These are phyloP conservation scores for Cercospora sojina DNA, from an alignment of 2,329 filamentous ascomycete species.

Conservation along the genomic window DNA sequence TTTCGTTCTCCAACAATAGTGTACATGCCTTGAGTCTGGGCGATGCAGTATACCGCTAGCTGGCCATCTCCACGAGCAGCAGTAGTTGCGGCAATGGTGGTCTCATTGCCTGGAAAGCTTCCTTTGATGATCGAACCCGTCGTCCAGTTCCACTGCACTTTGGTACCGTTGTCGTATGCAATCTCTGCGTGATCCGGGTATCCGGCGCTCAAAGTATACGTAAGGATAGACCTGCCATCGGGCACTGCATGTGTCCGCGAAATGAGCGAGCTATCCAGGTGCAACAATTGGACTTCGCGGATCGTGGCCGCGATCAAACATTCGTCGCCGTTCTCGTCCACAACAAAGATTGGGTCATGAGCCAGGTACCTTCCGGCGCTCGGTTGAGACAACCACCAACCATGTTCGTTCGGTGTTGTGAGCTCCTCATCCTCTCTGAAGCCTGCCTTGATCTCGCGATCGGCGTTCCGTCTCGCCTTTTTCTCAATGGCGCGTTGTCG, in stretches of 20 bases:
- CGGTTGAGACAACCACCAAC: slow-evolving; percentile 52
- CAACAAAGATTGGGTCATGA: slow-evolving; percentile 57
- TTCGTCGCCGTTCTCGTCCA: slow-evolving; percentile 42
- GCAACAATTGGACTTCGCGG: slow-evolving; percentile 49
- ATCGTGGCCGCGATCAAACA: slow-evolving; percentile 35
- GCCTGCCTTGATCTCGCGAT: slow-evolving; percentile 17
- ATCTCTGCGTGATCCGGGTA: slow-evolving; percentile 56
- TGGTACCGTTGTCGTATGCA: slow-evolving; percentile 48
- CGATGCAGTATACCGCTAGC: slow-evolving; percentile 23
- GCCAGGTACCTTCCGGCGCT: slow-evolving; percentile 57
- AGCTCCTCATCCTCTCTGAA: slow-evolving; percentile 18
- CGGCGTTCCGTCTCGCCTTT: slow-evolving; percentile 25
- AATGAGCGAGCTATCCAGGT: slow-evolving; percentile 75
- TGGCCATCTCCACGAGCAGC: slow-evolving; percentile 14
- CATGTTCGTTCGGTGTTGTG: slow-evolving; percentile 22
- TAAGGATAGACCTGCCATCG: slow-evolving; percentile 49
- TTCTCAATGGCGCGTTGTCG: slow-evolving; percentile 27
- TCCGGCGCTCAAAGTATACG: slow-evolving; percentile 53
- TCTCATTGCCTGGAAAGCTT: slow-evolving; percentile 25
- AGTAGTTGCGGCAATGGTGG: slow-evolving; percentile 22
- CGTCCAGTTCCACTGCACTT: slow-evolving; percentile 59
- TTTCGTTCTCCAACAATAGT: slow-evolving; percentile 41
- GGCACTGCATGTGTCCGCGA: slow-evolving; percentile 66
- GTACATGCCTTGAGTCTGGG: slow-evolving; percentile 16
- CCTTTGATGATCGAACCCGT: slow-evolving; percentile 19